phyloP scores from a whole-genome alignment of 176 grass and related monocot genomes.

The Poa pratensis region DNA sequence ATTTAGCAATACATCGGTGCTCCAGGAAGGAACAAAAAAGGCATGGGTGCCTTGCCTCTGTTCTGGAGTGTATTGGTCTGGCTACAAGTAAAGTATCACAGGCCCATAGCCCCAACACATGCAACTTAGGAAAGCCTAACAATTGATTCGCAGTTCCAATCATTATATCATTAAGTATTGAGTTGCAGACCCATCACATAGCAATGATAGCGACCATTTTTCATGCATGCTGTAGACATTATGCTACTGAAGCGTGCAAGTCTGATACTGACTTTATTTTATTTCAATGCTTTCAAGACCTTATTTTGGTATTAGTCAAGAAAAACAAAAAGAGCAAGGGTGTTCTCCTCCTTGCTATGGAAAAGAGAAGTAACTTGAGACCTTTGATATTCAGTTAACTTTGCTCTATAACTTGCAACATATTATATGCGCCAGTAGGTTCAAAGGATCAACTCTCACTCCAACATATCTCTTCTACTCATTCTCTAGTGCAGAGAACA shows the following conservation, averaged over 20 bases:
- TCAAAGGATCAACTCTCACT: background rate
- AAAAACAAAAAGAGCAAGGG: background rate
- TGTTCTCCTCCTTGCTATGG: background rate
- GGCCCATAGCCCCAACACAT: background rate
- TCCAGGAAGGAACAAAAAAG: background rate
- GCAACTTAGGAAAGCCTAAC: background rate
- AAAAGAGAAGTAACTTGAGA: background rate
- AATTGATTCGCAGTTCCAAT: background rate
- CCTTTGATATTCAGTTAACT: background rate
- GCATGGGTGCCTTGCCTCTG: background rate
- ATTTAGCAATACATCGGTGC: background rate
- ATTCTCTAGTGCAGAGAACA: background rate
- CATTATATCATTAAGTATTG: background rate
- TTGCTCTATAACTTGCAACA: background rate
- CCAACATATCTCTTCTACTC: background rate
- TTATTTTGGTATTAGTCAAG: background rate
- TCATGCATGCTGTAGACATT: background rate
- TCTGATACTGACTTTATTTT: background rate
- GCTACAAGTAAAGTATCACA: slow-evolving; percentile 2
- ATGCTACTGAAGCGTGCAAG: background rate
- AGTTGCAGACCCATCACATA: background rate
- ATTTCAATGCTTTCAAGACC: background rate
- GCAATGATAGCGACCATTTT: background rate
- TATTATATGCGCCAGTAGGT: background rate
- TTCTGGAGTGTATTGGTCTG: background rate